Evolutionary conservation across 179 eudicot species (phyloP).

Genomic region (Actinidia polygama): DNA sequence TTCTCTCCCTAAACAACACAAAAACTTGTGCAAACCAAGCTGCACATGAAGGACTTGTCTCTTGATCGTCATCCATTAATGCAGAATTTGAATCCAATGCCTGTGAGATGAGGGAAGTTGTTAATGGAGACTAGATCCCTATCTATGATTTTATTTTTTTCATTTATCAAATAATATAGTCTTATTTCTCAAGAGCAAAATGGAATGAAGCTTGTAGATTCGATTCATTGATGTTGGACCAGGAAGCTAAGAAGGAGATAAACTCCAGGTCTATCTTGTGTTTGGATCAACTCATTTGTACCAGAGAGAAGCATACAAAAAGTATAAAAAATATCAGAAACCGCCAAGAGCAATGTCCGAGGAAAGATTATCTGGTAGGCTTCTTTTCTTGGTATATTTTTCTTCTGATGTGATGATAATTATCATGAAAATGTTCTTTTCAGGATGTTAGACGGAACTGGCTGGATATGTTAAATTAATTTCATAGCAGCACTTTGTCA

Average conservation of each 20-base stretch:
- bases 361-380: constrained; percentile 68
- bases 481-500: constrained; percentile 77
- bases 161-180: too few species aligned
- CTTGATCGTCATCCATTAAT: constrained; percentile 41
- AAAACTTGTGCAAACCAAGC: constrained; percentile 38
- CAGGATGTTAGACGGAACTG: too few species aligned
- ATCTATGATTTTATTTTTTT: neutral
- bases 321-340: constrained; percentile 45
- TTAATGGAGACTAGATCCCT: constrained; percentile 46
- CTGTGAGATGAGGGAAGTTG: constrained; percentile 33
- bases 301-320: constrained; percentile 42
- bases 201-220: constrained; percentile 48
- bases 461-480: too few species aligned
- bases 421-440: constrained; percentile 4
- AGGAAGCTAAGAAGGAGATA: constrained; percentile 47
- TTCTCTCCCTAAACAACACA: constrained; percentile 40
- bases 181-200: neutral
- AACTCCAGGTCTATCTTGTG: constrained; percentile 44
- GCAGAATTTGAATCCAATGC: constrained; percentile 43
- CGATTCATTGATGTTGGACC: constrained; percentile 69
- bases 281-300: constrained; percentile 50
- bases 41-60: constrained; percentile 33
- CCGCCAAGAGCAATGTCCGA: constrained; percentile 50
- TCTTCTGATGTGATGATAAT: neutral
- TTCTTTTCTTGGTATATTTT: neutral